Conservation (phyloP, 768 basidiomycete genomes). For the Lactarius hatsudake region DNA sequence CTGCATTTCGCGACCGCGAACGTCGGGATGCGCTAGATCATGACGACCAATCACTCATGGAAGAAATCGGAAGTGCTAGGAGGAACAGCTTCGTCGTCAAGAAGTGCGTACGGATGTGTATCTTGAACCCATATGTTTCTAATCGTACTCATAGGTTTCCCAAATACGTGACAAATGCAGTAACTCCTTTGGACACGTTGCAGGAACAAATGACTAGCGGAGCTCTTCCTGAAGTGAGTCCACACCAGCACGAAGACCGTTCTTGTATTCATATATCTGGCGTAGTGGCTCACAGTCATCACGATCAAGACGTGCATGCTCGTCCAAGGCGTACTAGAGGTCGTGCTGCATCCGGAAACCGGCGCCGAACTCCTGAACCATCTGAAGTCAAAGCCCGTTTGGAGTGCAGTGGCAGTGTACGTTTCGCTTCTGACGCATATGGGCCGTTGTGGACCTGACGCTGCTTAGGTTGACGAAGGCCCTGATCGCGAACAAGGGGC, state of each 20-base stretch:
- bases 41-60: constrained; percentile 14
- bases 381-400: constrained; percentile 19
- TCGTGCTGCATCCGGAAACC: neutral
- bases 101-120: neutral
- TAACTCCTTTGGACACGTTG: constrained; percentile 3
- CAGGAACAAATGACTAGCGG: neutral
- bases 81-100: neutral
- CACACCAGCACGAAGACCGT: neutral
- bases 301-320: constrained; percentile 23
- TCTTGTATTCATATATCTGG: neutral
- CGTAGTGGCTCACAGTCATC: constrained; percentile 13
- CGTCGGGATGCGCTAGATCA: constrained; percentile 9
- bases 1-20: constrained; percentile 1
- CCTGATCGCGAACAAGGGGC: neutral
- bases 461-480: constrained; percentile 6
- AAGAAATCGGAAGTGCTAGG: constrained; percentile 3
- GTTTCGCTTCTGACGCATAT: neutral
- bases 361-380: neutral
- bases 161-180: neutral
- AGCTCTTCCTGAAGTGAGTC: neutral
- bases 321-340: constrained; percentile 15
- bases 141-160: constrained; percentile 8
- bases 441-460: neutral
- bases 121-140: neutral
- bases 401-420: constrained; percentile 11